A percentile compares a stretch with the other conserved stretches of the same genome.
phyloP scores from a whole-genome alignment of 1,284 basidiomycete species.

The Tilletia indica region DNA sequence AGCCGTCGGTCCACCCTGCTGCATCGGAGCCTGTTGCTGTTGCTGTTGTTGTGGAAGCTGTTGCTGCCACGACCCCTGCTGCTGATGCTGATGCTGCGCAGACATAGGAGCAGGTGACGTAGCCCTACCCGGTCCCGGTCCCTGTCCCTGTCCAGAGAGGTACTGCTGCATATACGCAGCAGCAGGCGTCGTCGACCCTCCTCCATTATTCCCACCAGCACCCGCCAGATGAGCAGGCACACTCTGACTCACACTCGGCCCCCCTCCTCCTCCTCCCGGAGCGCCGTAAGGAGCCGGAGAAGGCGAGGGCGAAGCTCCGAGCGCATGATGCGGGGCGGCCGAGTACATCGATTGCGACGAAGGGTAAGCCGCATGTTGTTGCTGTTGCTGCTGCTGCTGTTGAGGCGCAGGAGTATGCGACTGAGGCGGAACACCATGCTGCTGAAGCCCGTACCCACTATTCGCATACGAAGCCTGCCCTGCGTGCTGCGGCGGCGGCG shows the following conservation, averaged over 20 bases:
- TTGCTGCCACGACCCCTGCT: constrained; percentile 27
- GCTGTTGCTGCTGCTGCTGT: constrained; percentile 25
- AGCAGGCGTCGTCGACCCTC: constrained; percentile 31
- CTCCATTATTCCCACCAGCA: background rate
- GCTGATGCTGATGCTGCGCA: constrained; percentile 38
- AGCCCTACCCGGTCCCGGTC: too few species aligned
- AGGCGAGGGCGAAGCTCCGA: constrained; percentile 16
- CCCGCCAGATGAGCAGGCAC: constrained; percentile 30
- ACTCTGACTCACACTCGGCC: constrained; percentile 29
- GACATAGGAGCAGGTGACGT: too few species aligned
- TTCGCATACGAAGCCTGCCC: constrained; percentile 4
- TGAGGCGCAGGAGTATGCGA: constrained; percentile 20
- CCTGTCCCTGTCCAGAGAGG: constrained; percentile 20
- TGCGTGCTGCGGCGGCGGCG: constrained; percentile 2
- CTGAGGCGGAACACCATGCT: constrained; percentile 13
- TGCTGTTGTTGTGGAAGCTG: constrained; percentile 29
- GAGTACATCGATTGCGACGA: constrained; percentile 26
- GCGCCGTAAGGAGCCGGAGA: background rate
- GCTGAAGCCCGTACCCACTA: background rate
- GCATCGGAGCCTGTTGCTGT: constrained; percentile 31
- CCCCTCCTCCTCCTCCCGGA: background rate
- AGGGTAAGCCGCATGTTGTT: constrained; percentile 16
- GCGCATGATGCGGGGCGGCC: constrained; percentile 20
- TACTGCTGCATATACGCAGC: constrained; percentile 55
- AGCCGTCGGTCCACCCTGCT: constrained; percentile 16